phyloP scores from a whole-genome alignment of 108 stramenopile species.

The Pseudonitzschia pungens region DNA sequence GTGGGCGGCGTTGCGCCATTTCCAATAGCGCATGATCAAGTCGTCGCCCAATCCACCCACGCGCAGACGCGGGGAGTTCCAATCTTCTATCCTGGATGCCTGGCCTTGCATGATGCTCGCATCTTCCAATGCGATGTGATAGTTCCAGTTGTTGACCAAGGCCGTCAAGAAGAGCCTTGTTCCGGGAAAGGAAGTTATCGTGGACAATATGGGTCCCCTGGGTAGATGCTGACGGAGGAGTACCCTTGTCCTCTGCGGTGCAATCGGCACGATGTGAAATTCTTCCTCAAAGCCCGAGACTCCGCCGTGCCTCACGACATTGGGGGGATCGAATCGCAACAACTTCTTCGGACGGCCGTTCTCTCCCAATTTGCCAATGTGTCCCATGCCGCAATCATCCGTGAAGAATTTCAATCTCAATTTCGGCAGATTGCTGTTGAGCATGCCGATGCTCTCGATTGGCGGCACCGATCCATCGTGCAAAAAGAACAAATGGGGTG shows the following conservation, averaged over 20 bases:
- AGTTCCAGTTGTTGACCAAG: slow-evolving; percentile 41
- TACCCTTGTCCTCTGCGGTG: slow-evolving; percentile 30
- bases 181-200: slow-evolving; percentile 22
- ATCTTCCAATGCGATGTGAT: slow-evolving; percentile 39
- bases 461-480: slow-evolving; percentile 37
- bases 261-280: slow-evolving; percentile 39
- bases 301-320: slow-evolving; percentile 35
- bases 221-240: slow-evolving; percentile 37
- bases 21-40: neutral
- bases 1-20: neutral
- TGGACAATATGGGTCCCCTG: slow-evolving; percentile 33
- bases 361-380: neutral
- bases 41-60: slow-evolving; percentile 1
- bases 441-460: slow-evolving; percentile 28
- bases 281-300: slow-evolving; percentile 38
- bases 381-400: slow-evolving; percentile 4
- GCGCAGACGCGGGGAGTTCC: neutral
- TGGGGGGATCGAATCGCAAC: slow-evolving; percentile 34
- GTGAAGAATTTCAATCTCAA: slow-evolving; percentile 11
- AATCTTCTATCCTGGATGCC: slow-evolving; percentile 31
- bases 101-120: slow-evolving; percentile 34
- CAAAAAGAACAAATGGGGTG: slow-evolving; percentile 36
- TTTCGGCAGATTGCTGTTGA: slow-evolving; percentile 18
- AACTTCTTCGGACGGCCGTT: slow-evolving; percentile 18
- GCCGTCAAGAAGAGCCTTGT: slow-evolving; percentile 8